Conservation (phyloP, 148 eudicot genomes). For the Talinum fruticosum region DNA sequence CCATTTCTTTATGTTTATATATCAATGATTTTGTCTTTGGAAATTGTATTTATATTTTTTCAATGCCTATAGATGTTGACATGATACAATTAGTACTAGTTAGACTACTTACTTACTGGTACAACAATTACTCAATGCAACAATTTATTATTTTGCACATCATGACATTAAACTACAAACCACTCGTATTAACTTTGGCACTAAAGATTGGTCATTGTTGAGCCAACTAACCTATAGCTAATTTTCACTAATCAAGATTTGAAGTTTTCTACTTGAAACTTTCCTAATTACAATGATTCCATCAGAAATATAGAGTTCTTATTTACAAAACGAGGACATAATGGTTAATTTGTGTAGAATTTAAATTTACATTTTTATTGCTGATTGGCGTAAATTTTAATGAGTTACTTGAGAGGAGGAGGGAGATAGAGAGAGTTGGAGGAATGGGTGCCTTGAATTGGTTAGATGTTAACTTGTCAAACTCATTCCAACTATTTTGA, state of each 20-base stretch:
- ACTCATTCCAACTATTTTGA: slow-evolving; percentile 21
- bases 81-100: background rate
- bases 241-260: background rate
- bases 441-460: background rate
- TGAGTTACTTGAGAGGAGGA: background rate
- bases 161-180: slow-evolving; percentile 5
- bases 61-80: slow-evolving; percentile 22
- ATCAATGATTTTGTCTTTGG: slow-evolving; percentile 11
- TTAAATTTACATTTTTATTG: too few relatives aligned
- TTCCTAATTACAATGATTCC: background rate
- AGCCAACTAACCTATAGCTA: slow-evolving; percentile 18
- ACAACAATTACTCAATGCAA: slow-evolving; percentile 11
- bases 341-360: background rate
- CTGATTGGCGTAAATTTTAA: too few relatives aligned
- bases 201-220: slow-evolving; percentile 16
- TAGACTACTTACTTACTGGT: slow-evolving; percentile 14
- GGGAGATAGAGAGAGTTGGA: background rate
- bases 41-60: slow-evolving; percentile 10
- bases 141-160: background rate
- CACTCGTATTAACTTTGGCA: slow-evolving; percentile 7
- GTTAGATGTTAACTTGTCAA: slow-evolving; percentile 25
- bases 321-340: background rate
- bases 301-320: background rate
- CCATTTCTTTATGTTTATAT: background rate
- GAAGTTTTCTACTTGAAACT: slow-evolving; percentile 9